Evolutionary conservation across 2,329 filamentous ascomycete genomes (phyloP).

Genomic region (Davidsoniella virescens): DNA sequence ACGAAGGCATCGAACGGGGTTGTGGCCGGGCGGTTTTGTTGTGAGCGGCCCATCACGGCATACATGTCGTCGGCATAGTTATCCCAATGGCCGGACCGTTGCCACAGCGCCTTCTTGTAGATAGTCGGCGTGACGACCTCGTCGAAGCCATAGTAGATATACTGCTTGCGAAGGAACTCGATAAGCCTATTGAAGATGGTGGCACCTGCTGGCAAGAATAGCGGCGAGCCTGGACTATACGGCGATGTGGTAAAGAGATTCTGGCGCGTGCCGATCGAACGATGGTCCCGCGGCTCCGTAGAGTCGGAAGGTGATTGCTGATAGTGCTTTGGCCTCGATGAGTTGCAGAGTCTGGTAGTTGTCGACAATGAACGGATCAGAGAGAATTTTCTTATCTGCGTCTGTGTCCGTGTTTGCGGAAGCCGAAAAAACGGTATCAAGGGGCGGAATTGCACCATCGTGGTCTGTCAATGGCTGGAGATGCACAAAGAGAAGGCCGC

Average conservation of each 20-base stretch:
- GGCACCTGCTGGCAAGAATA: slow-evolving; percentile 69
- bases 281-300: slow-evolving; percentile 33
- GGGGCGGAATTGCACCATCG: slow-evolving; percentile 7
- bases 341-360: background rate
- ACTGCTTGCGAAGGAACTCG: slow-evolving; percentile 68
- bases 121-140: slow-evolving; percentile 84
- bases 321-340: background rate
- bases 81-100: slow-evolving; percentile 70
- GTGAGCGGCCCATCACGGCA: slow-evolving; percentile 45
- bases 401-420: background rate
- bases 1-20: background rate
- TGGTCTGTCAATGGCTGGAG: background rate
- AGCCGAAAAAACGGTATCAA: background rate
- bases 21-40: slow-evolving; percentile 6
- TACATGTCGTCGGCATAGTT: slow-evolving; percentile 93
- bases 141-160: slow-evolving; percentile 68
- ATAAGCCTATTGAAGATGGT: slow-evolving; percentile 72
- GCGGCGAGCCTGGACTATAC: slow-evolving; percentile 72
- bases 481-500: too few relatives aligned
- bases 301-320: background rate
- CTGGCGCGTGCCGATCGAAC: slow-evolving; percentile 45
- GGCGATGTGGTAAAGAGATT: slow-evolving; percentile 63
- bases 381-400: too few relatives aligned
- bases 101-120: slow-evolving; percentile 79
- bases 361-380: too few relatives aligned